phyloP scores from a whole-genome alignment of 805 yeast genomes.

The Metschnikowia lochheadii region DNA sequence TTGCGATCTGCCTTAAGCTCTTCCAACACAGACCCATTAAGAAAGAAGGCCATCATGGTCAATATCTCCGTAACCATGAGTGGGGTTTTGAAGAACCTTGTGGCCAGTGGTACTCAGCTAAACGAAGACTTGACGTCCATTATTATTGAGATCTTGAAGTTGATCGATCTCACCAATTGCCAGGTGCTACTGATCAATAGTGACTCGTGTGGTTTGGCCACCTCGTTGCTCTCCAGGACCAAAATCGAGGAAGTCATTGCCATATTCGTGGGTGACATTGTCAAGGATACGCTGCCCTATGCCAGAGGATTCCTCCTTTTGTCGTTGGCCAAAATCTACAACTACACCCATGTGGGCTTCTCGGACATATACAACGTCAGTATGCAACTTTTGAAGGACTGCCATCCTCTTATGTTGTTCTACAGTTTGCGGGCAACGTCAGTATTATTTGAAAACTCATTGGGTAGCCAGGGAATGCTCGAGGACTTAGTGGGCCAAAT shows the following conservation, averaged over 20 bases:
- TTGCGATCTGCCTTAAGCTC: conserved; percentile 52
- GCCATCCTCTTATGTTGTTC: conserved; percentile 79
- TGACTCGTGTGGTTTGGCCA: conserved; percentile 53
- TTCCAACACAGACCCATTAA: conserved; percentile 27
- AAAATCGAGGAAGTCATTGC: conserved; percentile 24
- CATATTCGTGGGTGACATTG: conserved; percentile 53
- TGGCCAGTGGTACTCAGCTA: conserved; percentile 17
- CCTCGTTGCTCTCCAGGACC: conserved; percentile 19
- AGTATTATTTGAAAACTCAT: conserved; percentile 52
- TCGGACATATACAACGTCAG: conserved; percentile 51
- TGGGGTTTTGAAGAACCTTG: conserved; percentile 35
- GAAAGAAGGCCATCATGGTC: conserved; percentile 48
- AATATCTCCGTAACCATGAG: conserved; percentile 66
- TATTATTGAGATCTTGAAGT: conserved; percentile 48
- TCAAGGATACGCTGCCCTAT: conserved; percentile 59
- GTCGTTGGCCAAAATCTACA: conserved; percentile 28
- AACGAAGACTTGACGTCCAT: conserved; percentile 38
- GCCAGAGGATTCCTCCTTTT: conserved; percentile 45
- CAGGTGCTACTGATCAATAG: conserved; percentile 47
- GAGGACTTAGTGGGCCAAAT: conserved; percentile 34
- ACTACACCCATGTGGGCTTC: conserved; percentile 27
- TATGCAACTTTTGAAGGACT: conserved; percentile 62
- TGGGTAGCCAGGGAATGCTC: conserved; percentile 42
- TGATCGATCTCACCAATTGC: conserved; percentile 37
- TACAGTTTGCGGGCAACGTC: conserved; percentile 63